Evolutionary conservation across 345 rosid genomes (phyloP).

Genomic region (Hirschfeldia incana): DNA sequence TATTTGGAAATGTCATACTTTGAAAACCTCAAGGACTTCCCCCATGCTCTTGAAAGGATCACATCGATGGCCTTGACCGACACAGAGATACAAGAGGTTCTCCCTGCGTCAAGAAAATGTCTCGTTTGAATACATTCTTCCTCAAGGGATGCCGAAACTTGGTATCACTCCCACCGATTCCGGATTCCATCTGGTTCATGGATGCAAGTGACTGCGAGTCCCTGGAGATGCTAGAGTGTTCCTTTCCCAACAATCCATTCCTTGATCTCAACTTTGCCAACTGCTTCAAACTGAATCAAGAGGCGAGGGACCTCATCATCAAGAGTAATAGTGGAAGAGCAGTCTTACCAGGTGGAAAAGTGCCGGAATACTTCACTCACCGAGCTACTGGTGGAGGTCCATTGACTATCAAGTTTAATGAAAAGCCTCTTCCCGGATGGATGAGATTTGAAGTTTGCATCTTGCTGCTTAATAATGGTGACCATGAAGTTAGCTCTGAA

Average conservation of each 20-base stretch:
- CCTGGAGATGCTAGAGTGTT: neutral
- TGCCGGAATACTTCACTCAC: neutral
- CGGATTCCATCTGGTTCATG: neutral
- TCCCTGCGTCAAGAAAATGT: neutral
- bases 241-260: neutral
- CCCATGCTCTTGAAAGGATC: neutral
- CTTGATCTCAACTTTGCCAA: neutral
- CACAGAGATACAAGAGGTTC: neutral
- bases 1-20: neutral
- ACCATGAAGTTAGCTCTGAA: too few relatives aligned
- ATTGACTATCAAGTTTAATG: neutral
- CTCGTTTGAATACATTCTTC: neutral
- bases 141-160: neutral
- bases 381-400: neutral
- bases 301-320: neutral
- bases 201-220: neutral
- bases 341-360: neutral
- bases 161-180: neutral
- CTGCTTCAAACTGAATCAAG: constrained; percentile 9
- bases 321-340: neutral
- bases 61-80: neutral
- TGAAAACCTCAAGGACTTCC: neutral
- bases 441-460: neutral
- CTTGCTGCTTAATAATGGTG: neutral
- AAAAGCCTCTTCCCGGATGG: neutral